phyloP scores from a whole-genome alignment of 2,329 filamentous ascomycete species.

The Penicillium sp. region DNA sequence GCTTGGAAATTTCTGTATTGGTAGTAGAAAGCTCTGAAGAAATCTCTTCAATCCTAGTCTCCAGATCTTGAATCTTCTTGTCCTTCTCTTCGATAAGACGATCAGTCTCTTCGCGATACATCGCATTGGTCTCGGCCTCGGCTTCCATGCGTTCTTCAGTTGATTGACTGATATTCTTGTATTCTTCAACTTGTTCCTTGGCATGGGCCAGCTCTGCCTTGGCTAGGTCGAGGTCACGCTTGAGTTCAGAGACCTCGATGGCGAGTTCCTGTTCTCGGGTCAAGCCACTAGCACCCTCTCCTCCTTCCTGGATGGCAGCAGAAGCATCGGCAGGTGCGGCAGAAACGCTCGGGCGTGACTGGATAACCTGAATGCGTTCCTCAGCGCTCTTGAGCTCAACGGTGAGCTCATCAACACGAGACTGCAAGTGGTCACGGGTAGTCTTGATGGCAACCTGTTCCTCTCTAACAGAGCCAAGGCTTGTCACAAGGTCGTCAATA shows the following conservation, averaged over 20 bases:
- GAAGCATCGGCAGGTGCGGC: slow-evolving; percentile 47
- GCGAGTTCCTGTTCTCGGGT: slow-evolving; percentile 76
- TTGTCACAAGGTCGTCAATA: slow-evolving; percentile 86
- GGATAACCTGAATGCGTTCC: slow-evolving; percentile 78
- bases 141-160: slow-evolving; percentile 85
- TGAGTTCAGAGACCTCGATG: slow-evolving; percentile 81
- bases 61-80: slow-evolving; percentile 73
- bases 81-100: slow-evolving; percentile 74
- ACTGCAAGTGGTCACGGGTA: slow-evolving; percentile 82
- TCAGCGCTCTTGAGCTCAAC: slow-evolving; percentile 87
- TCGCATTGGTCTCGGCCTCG: slow-evolving; percentile 76
- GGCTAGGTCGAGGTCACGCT: slow-evolving; percentile 80
- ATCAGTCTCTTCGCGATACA: slow-evolving; percentile 87
- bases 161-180: slow-evolving; percentile 81
- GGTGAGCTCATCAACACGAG: slow-evolving; percentile 82
- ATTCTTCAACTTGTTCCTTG: slow-evolving; percentile 79
- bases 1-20: slow-evolving; percentile 76
- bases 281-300: slow-evolving; percentile 57
- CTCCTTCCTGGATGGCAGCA: slow-evolving; percentile 45
- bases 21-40: slow-evolving; percentile 77
- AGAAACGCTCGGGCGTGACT: slow-evolving; percentile 72
- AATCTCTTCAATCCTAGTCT: slow-evolving; percentile 81
- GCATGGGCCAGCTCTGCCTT: slow-evolving; percentile 78
- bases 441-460: slow-evolving; percentile 86
- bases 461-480: slow-evolving; percentile 77